A percentile compares a stretch with the other conserved stretches of the same genome.
phyloP scores from a whole-genome alignment of 179 eudicot genomes.

The Silene coronaria region DNA sequence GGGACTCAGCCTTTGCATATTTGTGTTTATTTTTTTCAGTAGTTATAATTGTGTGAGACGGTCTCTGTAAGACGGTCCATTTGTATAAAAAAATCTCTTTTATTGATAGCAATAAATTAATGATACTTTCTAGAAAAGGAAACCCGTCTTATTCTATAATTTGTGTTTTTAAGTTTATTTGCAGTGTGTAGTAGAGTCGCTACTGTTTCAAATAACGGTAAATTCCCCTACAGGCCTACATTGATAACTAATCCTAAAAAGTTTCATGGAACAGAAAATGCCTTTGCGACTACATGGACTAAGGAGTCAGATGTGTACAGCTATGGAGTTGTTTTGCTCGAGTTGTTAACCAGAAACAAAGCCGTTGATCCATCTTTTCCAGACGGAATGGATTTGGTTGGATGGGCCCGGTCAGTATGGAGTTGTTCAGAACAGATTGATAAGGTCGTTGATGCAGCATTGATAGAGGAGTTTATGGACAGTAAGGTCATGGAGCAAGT shows the following conservation, averaged over 20 bases:
- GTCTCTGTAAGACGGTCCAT: too few species aligned
- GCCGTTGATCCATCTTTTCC: slow-evolving; percentile 44
- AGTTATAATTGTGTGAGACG: too few species aligned
- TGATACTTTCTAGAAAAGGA: too few species aligned
- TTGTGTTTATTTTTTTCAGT: too few species aligned
- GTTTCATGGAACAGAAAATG: slow-evolving; percentile 44
- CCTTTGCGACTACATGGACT: slow-evolving; percentile 41
- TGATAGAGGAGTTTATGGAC: slow-evolving; percentile 43
- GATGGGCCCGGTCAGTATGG: slow-evolving; percentile 50
- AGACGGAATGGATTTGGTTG: slow-evolving; percentile 41
- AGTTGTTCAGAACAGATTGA: slow-evolving; percentile 34
- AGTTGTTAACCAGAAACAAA: slow-evolving; percentile 48
- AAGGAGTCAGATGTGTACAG: slow-evolving; percentile 69
- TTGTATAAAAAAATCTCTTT: too few species aligned
- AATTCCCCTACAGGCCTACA: not conserved
- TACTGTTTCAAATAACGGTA: not conserved
- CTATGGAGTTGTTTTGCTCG: slow-evolving; percentile 68
- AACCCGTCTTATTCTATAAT: too few species aligned
- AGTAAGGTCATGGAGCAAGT: slow-evolving; percentile 48
- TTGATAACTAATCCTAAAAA: not conserved
- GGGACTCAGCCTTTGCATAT: too few species aligned
- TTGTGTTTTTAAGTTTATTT: too few species aligned
- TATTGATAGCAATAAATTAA: too few species aligned
- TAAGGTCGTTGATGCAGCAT: slow-evolving; percentile 38
- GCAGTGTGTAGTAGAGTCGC: too few species aligned